Evolutionary conservation across 2,329 filamentous ascomycete genomes (phyloP).

Genomic region (Colletotrichum trifolii): DNA sequence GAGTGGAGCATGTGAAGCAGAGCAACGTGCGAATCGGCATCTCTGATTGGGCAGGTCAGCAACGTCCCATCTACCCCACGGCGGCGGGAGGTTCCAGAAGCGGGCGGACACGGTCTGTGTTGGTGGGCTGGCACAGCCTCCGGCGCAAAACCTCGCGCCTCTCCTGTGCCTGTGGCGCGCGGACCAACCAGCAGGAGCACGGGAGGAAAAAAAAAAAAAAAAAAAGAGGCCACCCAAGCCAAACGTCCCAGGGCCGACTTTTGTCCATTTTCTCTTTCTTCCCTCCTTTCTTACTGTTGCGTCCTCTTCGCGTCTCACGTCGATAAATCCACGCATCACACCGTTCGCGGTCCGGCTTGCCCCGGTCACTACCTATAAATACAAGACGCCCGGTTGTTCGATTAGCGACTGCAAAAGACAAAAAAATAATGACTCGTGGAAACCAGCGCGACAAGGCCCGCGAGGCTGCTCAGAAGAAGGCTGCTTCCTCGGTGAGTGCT

Average conservation of each 20-base stretch:
- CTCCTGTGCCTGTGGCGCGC: background rate
- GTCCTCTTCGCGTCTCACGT: background rate
- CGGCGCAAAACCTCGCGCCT: constrained; percentile 20
- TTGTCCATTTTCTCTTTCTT: background rate
- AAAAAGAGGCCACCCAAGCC: constrained; percentile 13
- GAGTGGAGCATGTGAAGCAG: constrained; percentile 31
- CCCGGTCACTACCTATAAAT: background rate
- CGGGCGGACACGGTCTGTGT: background rate
- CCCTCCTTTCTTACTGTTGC: background rate
- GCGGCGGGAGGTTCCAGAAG: constrained; percentile 24
- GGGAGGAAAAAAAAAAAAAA: background rate
- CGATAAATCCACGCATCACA: background rate
- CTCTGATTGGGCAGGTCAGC: constrained; percentile 10
- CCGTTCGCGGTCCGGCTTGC: background rate
- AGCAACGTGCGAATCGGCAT: background rate
- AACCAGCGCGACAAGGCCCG: constrained; percentile 96
- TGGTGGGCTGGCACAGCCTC: constrained; percentile 22
- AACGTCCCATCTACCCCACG: background rate
- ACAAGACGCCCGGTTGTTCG: background rate
- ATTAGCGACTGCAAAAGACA: background rate
- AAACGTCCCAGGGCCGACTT: constrained; percentile 6
- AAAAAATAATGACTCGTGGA: constrained; percentile 82
- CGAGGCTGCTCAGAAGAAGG: constrained; percentile 85
- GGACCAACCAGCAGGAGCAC: background rate
- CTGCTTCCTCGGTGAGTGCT: constrained; percentile 66